phyloP scores from a whole-genome alignment of 2,329 filamentous ascomycete species.

The Colletotrichum caudatum region DNA sequence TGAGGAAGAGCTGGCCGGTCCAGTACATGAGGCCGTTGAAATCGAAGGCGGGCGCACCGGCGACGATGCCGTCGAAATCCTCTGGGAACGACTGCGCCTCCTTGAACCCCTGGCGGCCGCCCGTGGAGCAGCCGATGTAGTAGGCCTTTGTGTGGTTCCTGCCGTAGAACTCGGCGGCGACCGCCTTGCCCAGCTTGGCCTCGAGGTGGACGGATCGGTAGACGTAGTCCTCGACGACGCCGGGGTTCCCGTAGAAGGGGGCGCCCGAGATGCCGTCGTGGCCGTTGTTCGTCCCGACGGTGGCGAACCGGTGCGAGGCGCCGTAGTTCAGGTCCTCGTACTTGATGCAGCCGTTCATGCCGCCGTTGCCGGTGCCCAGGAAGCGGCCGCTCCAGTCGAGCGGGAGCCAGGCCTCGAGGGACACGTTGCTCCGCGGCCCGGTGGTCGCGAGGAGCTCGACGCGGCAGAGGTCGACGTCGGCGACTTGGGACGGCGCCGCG shows the following conservation, averaged over 20 bases:
- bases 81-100: conserved; percentile 55
- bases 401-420: conserved; percentile 64
- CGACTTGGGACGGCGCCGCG: conserved; percentile 28
- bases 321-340: conserved; percentile 62
- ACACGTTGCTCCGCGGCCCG: conserved; percentile 54
- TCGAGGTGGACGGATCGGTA: conserved; percentile 59
- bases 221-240: conserved; percentile 53
- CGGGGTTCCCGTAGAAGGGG: conserved; percentile 52
- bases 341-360: conserved; percentile 60
- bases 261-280: conserved; percentile 58
- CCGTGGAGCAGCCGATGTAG: conserved; percentile 66
- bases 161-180: conserved; percentile 62
- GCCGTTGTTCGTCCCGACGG: conserved; percentile 63
- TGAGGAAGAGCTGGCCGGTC: conserved; percentile 54
- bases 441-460: conserved; percentile 45
- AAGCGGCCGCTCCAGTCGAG: conserved; percentile 58
- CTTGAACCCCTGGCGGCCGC: conserved; percentile 66
- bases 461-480: conserved; percentile 46
- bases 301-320: conserved; percentile 57
- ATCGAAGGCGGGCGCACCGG: conserved; percentile 56
- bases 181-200: conserved; percentile 60
- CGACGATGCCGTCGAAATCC: conserved; percentile 68
- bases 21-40: conserved; percentile 46
- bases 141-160: conserved; percentile 49
- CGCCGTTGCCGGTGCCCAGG: conserved; percentile 62